Conservation (phyloP, 2,329 filamentous ascomycete genomes). For the Pseudogymnoascus sp. region DNA sequence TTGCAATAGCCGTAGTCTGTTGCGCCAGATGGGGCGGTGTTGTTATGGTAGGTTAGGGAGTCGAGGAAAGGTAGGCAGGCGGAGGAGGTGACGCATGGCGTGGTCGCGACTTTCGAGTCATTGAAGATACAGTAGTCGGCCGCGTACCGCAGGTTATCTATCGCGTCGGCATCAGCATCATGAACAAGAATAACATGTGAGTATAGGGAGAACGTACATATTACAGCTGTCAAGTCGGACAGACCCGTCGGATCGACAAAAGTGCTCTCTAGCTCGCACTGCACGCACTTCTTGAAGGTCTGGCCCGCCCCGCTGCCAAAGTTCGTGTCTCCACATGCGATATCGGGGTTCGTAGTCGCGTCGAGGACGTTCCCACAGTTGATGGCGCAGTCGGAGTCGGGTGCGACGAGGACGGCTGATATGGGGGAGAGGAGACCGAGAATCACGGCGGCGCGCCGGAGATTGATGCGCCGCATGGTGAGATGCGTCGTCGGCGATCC, state of each 20-base stretch:
- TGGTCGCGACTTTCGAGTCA: conserved; percentile 19
- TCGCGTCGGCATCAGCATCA: not conserved
- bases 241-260: conserved; percentile 15
- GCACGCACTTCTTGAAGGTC: conserved; percentile 24
- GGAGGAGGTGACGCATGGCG: conserved; percentile 21
- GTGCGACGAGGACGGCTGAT: conserved; percentile 6
- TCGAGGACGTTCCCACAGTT: conserved; percentile 26
- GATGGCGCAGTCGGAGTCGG: conserved; percentile 23
- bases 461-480: conserved; percentile 7
- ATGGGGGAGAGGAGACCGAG: not conserved
- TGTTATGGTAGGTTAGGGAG: conserved; percentile 20
- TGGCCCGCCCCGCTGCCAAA: conserved; percentile 13
- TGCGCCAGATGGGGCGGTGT: conserved; percentile 17
- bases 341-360: conserved; percentile 20
- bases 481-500: conserved; percentile 3
- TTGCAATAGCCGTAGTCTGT: conserved; percentile 24
- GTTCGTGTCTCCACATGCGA: conserved; percentile 17
- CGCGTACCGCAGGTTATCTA: conserved; percentile 28
- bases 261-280: conserved; percentile 26
- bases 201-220: conserved; percentile 22
- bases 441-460: not conserved
- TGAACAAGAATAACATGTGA: not conserved
- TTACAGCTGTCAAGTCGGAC: conserved; percentile 25
- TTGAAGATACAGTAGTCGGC: conserved; percentile 23
- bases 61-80: conserved; percentile 22